Evolutionary conservation across 352 stramenopile genomes (phyloP), one percentile per base, ranked within the genome.

Genomic region (Globisporangium heterothallicum): DNA sequence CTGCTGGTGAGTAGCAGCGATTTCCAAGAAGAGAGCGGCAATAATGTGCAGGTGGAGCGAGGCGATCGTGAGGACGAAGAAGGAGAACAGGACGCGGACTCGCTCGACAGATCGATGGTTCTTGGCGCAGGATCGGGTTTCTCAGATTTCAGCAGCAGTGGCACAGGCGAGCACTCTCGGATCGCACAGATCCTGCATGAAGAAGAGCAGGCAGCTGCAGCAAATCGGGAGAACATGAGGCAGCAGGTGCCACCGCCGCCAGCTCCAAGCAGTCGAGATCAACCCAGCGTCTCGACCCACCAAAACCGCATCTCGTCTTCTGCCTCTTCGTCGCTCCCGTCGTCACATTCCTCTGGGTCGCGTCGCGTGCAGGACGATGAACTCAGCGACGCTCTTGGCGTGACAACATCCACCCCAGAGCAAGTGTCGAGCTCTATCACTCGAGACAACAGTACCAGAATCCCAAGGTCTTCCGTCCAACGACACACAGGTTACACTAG

Each of bases 101-200:
- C 72, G 9, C 63, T 87, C 29, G 70, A 85, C 42, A 55, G 66
- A 1, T 87, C 74, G 22, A 70, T 87, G 63, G 44, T 87, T 13
- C 63, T 86, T 7, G 72, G 63, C 0, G 42, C 25, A 12, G 35
- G 53, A 2, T 59, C 53, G 0, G 63, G 62, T 5, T 83, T 72
- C 2, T 64, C 64, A 0, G 22, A 69, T 1, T 84, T 75, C 4
- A 53, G 42, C 43, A 49, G 47, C 18, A 27, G 19, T 18, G 45
- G 10, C 12, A 49, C 35, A 9, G 45, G 43, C 38, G 45, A 49
- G 44, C 49, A 32, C 52, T 49, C 38, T 22, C 42, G 18, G 14
- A 58, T 59, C 42, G 52, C 13, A 16, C 43, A 49, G 44, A 53
- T 30, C 30, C 14, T 49, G 43, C 30, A 61, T 5, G 44, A 59